Evolutionary conservation across 768 basidiomycete species (phyloP), one percentile per base, ranked within the genome.

Genomic region (Boletus vermiculosoides): DNA sequence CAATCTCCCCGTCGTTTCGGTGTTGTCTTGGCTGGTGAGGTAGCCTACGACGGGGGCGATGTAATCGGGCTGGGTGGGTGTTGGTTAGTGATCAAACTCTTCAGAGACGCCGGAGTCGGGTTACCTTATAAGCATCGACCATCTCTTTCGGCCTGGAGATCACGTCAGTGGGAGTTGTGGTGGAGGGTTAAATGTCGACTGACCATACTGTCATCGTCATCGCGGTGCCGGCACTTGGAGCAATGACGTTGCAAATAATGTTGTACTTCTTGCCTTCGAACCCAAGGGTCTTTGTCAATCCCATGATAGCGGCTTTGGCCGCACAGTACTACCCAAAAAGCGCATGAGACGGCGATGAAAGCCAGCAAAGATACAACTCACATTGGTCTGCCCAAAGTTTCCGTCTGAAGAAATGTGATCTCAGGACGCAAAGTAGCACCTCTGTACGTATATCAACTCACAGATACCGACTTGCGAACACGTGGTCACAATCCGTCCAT

Each of bases 401-500:
- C 94, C 94, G 65, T 94, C 93, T 95, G 20, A n/a, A 22, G 25
- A 37, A 48, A 31, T 15, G 16, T 10, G 11, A 11, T 25, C 9
- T 60, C 36, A 64, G 56, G 56, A 4, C 2, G 2, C 23, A 7
- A 22, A 46, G 25, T 20, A 57, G 7, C 12, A 25, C 45, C 41
- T 3, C 34, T 11, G 36, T 5, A 39, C 28, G 22, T 16, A 18
- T 1, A 6, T 56, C n/a, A 2, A 80, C 91, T 66, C 66, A 94
- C 93, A 94, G 52, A 98, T 86, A 57, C 95, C 96, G 49, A 93
- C 93, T 68, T 88, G 87, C 2, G 94, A 98, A 57, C 85, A 83
- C n/a, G 94, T 98, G 31, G 91, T 96, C 51, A 98, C 83, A 66
- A 99, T 94, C 44, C 97, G 86, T 30, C 97, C 97, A 68, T 87